Evolutionary conservation across 1,284 basidiomycete species (phyloP).

Genomic region (Filobasidium uniguttulatum): DNA sequence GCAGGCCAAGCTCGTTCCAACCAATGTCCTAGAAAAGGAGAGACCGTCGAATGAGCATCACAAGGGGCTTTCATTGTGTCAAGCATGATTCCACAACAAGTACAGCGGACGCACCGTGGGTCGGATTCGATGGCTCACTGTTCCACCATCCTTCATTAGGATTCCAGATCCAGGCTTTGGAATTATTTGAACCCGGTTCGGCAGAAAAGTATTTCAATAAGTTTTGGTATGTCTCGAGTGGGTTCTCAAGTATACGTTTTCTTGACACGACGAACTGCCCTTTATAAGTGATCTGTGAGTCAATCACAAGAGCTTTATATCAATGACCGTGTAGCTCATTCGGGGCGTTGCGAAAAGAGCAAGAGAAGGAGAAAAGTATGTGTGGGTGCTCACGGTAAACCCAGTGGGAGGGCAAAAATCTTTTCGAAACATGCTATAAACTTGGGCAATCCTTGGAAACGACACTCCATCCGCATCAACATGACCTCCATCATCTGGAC

Average conservation of each 20-base stretch:
- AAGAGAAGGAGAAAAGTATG: too few relatives aligned
- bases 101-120: slow-evolving; percentile 20
- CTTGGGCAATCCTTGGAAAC: slow-evolving; percentile 22
- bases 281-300: slow-evolving; percentile 29
- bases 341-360: too few relatives aligned
- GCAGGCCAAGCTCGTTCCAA: slow-evolving; percentile 29
- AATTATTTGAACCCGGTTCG: slow-evolving; percentile 3
- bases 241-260: slow-evolving; percentile 21
- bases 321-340: too few relatives aligned
- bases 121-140: slow-evolving; percentile 22
- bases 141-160: slow-evolving; percentile 29
- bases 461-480: slow-evolving; percentile 15
- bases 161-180: slow-evolving; percentile 29
- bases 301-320: too few relatives aligned
- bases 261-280: slow-evolving; percentile 30
- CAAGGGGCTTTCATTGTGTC: too few relatives aligned
- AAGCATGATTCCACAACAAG: neutral
- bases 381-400: slow-evolving; percentile 15
- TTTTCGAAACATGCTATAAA: slow-evolving; percentile 21
- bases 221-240: slow-evolving; percentile 19
- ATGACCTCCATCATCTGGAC: slow-evolving; percentile 18
- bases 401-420: slow-evolving; percentile 21
- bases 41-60: too few relatives aligned
- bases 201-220: slow-evolving; percentile 23
- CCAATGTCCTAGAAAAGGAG: slow-evolving; percentile 24